These are phyloP conservation scores for Ashbya aceris DNA, from an alignment of 1,139 yeast genomes.

Conservation along the genomic window DNA sequence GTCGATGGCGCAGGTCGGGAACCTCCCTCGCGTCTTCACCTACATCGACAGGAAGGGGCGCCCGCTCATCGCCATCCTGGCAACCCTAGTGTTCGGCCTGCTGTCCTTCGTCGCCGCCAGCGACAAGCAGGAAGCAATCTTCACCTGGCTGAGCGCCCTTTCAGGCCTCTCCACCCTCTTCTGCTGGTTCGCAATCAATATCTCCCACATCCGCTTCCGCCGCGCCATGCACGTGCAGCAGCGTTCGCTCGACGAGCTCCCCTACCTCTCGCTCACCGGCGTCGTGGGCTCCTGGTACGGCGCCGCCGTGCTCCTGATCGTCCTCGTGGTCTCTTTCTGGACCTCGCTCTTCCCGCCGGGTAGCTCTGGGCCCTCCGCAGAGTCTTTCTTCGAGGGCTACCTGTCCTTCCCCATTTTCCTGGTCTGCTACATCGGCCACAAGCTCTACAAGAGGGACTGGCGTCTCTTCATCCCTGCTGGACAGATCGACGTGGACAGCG, in stretches of 20 bases:
- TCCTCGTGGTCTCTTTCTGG: constrained; percentile 56
- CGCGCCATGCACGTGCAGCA: constrained; percentile 46
- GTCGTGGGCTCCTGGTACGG: constrained; percentile 46
- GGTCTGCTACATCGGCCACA: constrained; percentile 48
- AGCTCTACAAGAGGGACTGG: constrained; percentile 48
- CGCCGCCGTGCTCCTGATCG: constrained; percentile 38
- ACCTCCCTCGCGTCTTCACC: constrained; percentile 49
- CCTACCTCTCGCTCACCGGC: constrained; percentile 48
- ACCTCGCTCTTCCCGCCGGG: constrained; percentile 63
- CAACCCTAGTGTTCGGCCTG: constrained; percentile 45
- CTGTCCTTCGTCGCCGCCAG: constrained; percentile 58
- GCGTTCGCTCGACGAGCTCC: constrained; percentile 42
- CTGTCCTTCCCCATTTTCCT: constrained; percentile 55
- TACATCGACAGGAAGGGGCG: constrained; percentile 58
- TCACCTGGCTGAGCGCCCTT: constrained; percentile 58
- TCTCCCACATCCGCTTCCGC: constrained; percentile 55
- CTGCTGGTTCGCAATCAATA: constrained; percentile 58
- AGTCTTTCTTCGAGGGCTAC: constrained; percentile 50
- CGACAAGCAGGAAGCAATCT: constrained; percentile 45
- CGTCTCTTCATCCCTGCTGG: constrained; percentile 37
- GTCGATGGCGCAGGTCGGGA: constrained; percentile 55
- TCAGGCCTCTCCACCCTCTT: constrained; percentile 59
- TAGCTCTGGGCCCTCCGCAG: constrained; percentile 40
- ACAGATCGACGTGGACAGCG: constrained; percentile 58
- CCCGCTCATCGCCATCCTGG: constrained; percentile 49